Evolutionary conservation across 768 basidiomycete genomes (phyloP).

Genomic region (Mycena indigotica): DNA sequence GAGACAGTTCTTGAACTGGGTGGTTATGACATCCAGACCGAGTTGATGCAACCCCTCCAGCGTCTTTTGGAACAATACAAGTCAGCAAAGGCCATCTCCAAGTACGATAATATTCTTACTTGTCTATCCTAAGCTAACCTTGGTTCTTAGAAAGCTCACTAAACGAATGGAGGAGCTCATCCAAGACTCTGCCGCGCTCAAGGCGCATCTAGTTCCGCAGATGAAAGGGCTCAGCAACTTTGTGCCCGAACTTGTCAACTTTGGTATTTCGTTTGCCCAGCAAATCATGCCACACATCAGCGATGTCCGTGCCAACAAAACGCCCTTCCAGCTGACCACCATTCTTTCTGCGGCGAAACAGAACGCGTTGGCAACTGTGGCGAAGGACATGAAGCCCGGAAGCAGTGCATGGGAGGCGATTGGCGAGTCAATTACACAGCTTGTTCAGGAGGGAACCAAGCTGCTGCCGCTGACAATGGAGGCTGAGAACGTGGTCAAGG

Average conservation of each 20-base stretch:
- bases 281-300: constrained; percentile 83
- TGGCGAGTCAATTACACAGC: constrained; percentile 63
- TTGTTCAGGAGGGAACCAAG: constrained; percentile 71
- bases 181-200: constrained; percentile 70
- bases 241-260: constrained; percentile 83
- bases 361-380: constrained; percentile 70
- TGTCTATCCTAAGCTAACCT: background rate
- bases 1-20: constrained; percentile 77
- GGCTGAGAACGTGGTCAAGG: constrained; percentile 75
- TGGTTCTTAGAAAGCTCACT: constrained; percentile 72
- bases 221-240: constrained; percentile 71
- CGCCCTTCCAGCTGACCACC: constrained; percentile 72
- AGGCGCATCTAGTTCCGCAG: constrained; percentile 68
- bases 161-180: constrained; percentile 83
- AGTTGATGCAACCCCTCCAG: constrained; percentile 81
- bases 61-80: constrained; percentile 80
- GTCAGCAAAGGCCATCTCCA: constrained; percentile 77
- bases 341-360: constrained; percentile 74
- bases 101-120: constrained; percentile 44
- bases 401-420: constrained; percentile 79
- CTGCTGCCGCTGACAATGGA: constrained; percentile 75
- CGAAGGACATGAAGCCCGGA: constrained; percentile 66
- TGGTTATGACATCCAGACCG: constrained; percentile 71
- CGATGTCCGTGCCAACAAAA: constrained; percentile 77
- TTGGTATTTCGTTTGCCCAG: constrained; percentile 94